Percentiles rank a stretch among this genome's conserved stretches.
These are phyloP conservation scores for Pogostemon cablin DNA, from an alignment of 257 asterid genomes.

Conservation along the genomic window DNA sequence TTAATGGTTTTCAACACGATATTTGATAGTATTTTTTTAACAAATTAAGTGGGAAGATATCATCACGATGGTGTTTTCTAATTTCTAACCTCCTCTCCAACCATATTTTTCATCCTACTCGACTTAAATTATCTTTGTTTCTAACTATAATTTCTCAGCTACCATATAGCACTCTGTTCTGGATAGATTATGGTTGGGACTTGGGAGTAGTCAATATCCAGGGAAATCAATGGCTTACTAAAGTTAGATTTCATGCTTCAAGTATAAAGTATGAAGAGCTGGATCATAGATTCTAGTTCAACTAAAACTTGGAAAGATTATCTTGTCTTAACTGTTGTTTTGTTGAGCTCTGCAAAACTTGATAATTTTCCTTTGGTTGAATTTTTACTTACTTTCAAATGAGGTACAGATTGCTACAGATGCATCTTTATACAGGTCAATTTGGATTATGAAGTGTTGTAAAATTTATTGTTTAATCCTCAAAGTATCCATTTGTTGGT, in stretches of 20 bases:
- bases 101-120: no score
- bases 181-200: neutral
- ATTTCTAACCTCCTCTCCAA: neutral
- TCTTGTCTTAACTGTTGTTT: no score
- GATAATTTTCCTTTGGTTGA: no score
- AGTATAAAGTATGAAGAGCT: neutral
- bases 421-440: conserved; percentile 9
- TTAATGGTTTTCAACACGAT: no score
- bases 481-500: neutral
- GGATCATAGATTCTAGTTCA: neutral
- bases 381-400: no score
- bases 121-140: no score
- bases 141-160: no score
- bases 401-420: neutral
- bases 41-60: neutral
- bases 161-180: no score
- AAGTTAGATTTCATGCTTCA: neutral
- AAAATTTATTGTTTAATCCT: neutral
- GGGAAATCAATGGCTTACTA: conserved; percentile 1
- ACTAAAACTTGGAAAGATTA: neutral
- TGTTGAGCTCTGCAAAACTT: no score
- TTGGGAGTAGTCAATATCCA: neutral
- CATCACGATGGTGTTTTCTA: neutral
- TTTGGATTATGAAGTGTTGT: neutral
- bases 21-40: conserved; percentile 3